phyloP scores from a whole-genome alignment of 2,329 filamentous ascomycete genomes.

The Orbilia ellipsospora region DNA sequence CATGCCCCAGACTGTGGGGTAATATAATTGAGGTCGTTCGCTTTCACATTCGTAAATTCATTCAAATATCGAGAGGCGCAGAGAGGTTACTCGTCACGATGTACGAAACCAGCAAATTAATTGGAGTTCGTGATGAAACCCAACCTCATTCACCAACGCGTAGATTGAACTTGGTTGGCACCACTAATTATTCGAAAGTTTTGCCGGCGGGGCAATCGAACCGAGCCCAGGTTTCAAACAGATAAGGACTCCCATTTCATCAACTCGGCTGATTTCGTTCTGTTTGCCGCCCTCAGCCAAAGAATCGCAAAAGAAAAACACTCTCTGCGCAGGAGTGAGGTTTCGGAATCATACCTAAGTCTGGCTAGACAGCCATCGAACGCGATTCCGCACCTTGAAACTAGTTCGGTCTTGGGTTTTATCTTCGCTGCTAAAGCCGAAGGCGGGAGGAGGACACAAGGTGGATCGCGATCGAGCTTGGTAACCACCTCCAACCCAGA shows the following conservation, averaged over 20 bases:
- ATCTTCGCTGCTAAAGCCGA: not conserved
- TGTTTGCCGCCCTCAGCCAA: slow-evolving; percentile 35
- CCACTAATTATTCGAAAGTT: slow-evolving; percentile 22
- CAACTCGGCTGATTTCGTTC: slow-evolving; percentile 34
- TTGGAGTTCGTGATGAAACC: slow-evolving; percentile 22
- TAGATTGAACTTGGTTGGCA: slow-evolving; percentile 27
- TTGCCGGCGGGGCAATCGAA: slow-evolving; percentile 43
- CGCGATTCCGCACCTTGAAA: not conserved
- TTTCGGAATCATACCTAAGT: not conserved
- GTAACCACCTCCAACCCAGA: not conserved
- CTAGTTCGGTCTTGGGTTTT: not conserved
- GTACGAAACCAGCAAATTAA: slow-evolving; percentile 29
- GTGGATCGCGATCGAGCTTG: slow-evolving; percentile 33
- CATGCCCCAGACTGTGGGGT: too few relatives aligned
- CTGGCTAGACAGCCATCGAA: not conserved
- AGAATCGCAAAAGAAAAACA: slow-evolving; percentile 5
- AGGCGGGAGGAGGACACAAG: not conserved
- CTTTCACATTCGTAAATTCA: not conserved
- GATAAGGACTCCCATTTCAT: slow-evolving; percentile 30
- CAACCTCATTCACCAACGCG: slow-evolving; percentile 30
- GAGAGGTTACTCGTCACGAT: slow-evolving; percentile 39
- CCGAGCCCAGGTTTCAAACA: slow-evolving; percentile 46
- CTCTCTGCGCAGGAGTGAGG: not conserved
- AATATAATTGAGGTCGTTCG: too few relatives aligned
- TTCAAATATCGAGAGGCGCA: not conserved